Base-by-base conservation (phyloP, 2,329 filamentous ascomycete genomes). In the Talaromyces sp. region DNA sequence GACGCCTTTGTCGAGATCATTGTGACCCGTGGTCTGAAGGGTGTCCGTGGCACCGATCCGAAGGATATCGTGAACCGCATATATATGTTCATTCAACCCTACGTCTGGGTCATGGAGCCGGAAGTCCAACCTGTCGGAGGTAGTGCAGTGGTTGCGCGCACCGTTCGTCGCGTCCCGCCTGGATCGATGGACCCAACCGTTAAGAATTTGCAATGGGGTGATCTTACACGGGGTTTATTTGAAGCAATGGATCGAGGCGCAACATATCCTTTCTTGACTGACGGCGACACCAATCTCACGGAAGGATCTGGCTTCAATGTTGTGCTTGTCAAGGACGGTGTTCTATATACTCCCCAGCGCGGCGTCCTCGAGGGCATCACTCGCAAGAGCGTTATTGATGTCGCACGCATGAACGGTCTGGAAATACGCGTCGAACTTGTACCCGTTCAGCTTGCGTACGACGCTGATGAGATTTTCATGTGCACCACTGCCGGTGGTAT, bases 401-500 rank as follows among this genome's bases (percentile, higher is more conserved):
- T 38, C 13, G 36, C 36, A 38, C 75, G 83, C 5, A 82, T 78
- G 73, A 83, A 77, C 62, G 83, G 85, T 0, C 72, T 83, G 25
- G 81, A 84, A 0, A 67, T 79, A 43, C 74, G 78, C 29, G 72
- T 81, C 5, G 76, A 73, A 3, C 62, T 79, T 31, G 78, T 83
- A 69, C 65, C 75, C 29, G 79, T 84, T 3, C 75, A 80, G 15
- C 10, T 75, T 40, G 76, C 73, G 0, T 84, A 83, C 56, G 60
- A 77, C 6, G 72, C 74, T 0, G 83, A 85, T 64, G 83, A 85
- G 72, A 76, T 84, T 4, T 79, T 85, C 34, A 84, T 84, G 82
- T 83, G 78, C 66, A 85, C 83, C 0, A 85, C 83, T 15, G 83
- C 83, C 0, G 83, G 83, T 1, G 83, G 83, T 0, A 78, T 85